Percentiles rank a stretch among this genome's conserved stretches.
Conservation (phyloP, 169 alveolate species). For the Perkinsus olseni region DNA sequence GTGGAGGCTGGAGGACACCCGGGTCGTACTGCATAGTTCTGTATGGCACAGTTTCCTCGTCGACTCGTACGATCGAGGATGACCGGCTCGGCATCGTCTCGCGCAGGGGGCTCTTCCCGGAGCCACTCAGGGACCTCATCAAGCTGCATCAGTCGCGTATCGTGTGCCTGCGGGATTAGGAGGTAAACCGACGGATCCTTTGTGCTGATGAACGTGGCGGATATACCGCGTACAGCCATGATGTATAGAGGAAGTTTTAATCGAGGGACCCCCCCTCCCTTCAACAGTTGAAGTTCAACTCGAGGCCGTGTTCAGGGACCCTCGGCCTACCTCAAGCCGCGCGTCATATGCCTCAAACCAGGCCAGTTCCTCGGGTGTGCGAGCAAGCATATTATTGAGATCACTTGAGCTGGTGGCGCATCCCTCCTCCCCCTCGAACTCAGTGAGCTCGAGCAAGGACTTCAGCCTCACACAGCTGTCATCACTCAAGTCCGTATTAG, state of each 20-base stretch:
- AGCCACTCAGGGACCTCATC: not conserved
- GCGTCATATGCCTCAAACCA: not conserved
- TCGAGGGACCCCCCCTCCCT: too few species aligned
- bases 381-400: not conserved
- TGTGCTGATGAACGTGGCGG: too few species aligned
- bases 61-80: not conserved
- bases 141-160: not conserved
- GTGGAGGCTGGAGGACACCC: not conserved
- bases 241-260: too few species aligned
- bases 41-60: not conserved
- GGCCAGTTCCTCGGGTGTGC: not conserved
- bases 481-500: not conserved
- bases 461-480: not conserved
- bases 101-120: not conserved
- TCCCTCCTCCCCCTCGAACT: not conserved
- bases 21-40: not conserved
- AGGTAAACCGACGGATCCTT: too few species aligned
- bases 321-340: not conserved
- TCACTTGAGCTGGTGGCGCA: not conserved
- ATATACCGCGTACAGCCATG: too few species aligned
- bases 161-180: not conserved
- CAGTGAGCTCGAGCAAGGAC: not conserved
- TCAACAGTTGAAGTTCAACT: too few species aligned
- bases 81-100: not conserved
- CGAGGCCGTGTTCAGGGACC: not conserved